Conservation (phyloP, 495 filamentous ascomycete species). For the Hypoxylon cercidicola region DNA sequence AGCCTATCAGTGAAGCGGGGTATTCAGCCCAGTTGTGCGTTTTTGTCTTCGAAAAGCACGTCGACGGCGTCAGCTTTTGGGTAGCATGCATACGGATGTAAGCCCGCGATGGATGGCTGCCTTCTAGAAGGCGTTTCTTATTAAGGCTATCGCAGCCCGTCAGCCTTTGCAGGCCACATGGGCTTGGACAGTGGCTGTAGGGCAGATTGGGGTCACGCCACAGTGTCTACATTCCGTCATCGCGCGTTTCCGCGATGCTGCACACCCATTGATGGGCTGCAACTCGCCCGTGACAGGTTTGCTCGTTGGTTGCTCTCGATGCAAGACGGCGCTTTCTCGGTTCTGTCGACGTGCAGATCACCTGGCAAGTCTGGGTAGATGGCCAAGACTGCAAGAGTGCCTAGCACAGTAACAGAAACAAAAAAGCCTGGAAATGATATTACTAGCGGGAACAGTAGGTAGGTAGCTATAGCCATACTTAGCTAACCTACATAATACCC, state of each 20-base stretch:
- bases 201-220: conserved; percentile 22
- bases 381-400: conserved; percentile 7
- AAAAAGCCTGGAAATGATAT: conserved; percentile 9
- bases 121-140: conserved; percentile 39
- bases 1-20: conserved; percentile 15
- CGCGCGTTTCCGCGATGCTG: conserved; percentile 31
- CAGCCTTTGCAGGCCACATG: conserved; percentile 43
- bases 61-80: conserved; percentile 18
- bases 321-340: conserved; percentile 50
- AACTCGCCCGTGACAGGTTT: conserved; percentile 34
- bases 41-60: conserved; percentile 8
- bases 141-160: conserved; percentile 15
- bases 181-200: conserved; percentile 19
- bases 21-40: conserved; percentile 18
- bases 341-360: conserved; percentile 40
- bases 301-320: conserved; percentile 41
- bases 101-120: conserved; percentile 15
- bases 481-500: conserved; percentile 5
- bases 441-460: conserved; percentile 9
- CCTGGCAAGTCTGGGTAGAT: conserved; percentile 5
- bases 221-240: conserved; percentile 42
- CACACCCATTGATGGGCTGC: conserved; percentile 28
- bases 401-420: conserved; percentile 1
- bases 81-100: conserved; percentile 21
- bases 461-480: not conserved